These are phyloP conservation scores for Oryza punctata DNA, from an alignment of 176 grass and related monocot species.

Conservation along the genomic window DNA sequence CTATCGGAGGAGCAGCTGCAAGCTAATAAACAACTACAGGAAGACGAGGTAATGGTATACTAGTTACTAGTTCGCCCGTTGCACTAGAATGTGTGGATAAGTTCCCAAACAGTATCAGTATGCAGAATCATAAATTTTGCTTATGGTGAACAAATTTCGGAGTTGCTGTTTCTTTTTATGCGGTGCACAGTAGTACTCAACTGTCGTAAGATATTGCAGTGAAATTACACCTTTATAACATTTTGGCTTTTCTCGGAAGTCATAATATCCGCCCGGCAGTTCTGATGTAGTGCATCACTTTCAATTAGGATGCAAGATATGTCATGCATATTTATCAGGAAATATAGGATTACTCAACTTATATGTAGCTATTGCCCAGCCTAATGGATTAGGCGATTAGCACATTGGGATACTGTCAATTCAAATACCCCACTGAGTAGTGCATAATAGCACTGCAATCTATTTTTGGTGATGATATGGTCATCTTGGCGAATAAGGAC, in stretches of 20 bases:
- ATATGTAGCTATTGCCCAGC: background rate
- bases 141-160: background rate
- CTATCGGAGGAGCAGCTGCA: constrained; percentile 44
- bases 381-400: background rate
- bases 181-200: background rate
- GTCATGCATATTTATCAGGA: too few relatives aligned
- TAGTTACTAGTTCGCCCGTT: background rate
- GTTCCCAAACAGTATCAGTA: too few relatives aligned
- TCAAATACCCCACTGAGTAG: background rate
- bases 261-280: too few relatives aligned
- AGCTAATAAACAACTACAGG: constrained; percentile 52
- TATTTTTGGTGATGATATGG: constrained; percentile 62
- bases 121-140: background rate
- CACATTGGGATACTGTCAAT: background rate
- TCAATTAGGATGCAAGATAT: background rate
- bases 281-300: too few relatives aligned
- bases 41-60: constrained; percentile 49
- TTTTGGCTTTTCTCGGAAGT: too few relatives aligned
- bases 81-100: background rate
- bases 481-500: constrained; percentile 41
- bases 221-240: background rate
- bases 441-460: constrained; percentile 56
- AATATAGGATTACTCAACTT: background rate
- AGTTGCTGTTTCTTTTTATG: background rate
- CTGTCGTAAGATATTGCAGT: background rate